These are phyloP conservation scores for Prosopis cineraria DNA, from an alignment of 306 rosid genomes.

Conservation along the genomic window DNA sequence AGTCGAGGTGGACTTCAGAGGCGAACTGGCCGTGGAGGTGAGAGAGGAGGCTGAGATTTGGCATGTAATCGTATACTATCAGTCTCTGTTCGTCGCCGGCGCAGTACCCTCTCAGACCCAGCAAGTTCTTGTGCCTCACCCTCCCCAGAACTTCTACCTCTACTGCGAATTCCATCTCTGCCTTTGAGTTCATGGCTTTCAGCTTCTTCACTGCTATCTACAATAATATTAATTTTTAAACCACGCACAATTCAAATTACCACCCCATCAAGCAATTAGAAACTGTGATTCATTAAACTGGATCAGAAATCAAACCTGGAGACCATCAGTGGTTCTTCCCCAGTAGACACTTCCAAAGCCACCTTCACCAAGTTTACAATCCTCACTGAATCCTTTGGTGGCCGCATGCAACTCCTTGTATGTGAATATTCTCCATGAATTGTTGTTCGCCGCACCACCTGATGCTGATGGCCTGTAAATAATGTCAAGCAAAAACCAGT, in stretches of 20 bases:
- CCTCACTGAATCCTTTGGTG: slow-evolving; percentile 79
- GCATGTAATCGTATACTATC: slow-evolving; percentile 89
- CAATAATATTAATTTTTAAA: too few relatives aligned
- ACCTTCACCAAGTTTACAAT: slow-evolving; percentile 86
- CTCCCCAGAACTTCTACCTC: slow-evolving; percentile 94
- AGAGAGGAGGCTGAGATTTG: slow-evolving; percentile 80
- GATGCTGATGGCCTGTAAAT: slow-evolving; percentile 49
- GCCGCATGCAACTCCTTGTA: slow-evolving; percentile 85
- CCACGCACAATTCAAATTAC: too few relatives aligned
- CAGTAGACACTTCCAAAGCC: slow-evolving; percentile 92
- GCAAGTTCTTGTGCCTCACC: slow-evolving; percentile 79
- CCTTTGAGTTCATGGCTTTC: slow-evolving; percentile 85
- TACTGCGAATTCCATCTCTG: slow-evolving; percentile 97
- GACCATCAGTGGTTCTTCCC: slow-evolving; percentile 81
- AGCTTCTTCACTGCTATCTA: slow-evolving; percentile 94
- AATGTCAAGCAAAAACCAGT: background rate
- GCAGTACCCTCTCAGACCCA: slow-evolving; percentile 83
- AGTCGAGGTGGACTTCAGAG: slow-evolving; percentile 57
- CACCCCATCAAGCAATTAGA: background rate
- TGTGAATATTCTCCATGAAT: slow-evolving; percentile 81
- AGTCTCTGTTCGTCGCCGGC: slow-evolving; percentile 89
- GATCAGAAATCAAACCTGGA: slow-evolving; percentile 52
- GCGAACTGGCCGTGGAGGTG: slow-evolving; percentile 87
- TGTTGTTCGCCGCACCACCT: slow-evolving; percentile 39
- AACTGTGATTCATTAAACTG: too few relatives aligned